Percentiles rank a stretch among this genome's conserved stretches.
Conservation (phyloP, 1,284 basidiomycete species). For the Leccinum pseudoinsigne region DNA sequence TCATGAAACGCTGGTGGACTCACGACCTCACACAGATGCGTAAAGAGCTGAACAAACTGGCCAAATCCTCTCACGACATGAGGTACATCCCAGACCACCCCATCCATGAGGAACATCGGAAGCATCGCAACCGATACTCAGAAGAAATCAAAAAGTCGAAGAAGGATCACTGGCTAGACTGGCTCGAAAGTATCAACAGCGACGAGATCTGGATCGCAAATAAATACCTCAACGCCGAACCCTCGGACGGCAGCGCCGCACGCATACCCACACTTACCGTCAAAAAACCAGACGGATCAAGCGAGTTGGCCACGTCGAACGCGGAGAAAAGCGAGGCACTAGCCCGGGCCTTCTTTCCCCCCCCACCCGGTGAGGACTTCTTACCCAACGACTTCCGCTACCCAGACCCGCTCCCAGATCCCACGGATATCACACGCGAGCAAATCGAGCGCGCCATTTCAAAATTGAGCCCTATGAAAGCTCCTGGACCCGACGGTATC, state of each 20-base stretch:
- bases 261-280: not conserved
- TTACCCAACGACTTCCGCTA: not conserved
- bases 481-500: slow-evolving; percentile 17
- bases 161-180: not conserved
- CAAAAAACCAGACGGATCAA: not conserved
- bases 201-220: slow-evolving; percentile 1
- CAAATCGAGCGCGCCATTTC: not conserved
- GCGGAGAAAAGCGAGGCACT: not conserved
- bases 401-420: not conserved
- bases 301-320: not conserved
- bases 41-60: slow-evolving; percentile 11
- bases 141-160: not conserved
- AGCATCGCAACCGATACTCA: not conserved
- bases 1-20: slow-evolving; percentile 1
- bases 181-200: not conserved
- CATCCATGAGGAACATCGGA: not conserved
- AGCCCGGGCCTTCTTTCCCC: not conserved
- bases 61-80: not conserved
- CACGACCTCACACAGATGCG: slow-evolving; percentile 27
- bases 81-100: not conserved
- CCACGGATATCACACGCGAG: not conserved
- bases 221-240: not conserved
- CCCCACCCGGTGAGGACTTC: not conserved
- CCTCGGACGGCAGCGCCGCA: not conserved
- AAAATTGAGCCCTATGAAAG: not conserved